Conservation (phyloP, 2,329 filamentous ascomycete genomes). For the Ophidiomyces ophidiicola region DNA sequence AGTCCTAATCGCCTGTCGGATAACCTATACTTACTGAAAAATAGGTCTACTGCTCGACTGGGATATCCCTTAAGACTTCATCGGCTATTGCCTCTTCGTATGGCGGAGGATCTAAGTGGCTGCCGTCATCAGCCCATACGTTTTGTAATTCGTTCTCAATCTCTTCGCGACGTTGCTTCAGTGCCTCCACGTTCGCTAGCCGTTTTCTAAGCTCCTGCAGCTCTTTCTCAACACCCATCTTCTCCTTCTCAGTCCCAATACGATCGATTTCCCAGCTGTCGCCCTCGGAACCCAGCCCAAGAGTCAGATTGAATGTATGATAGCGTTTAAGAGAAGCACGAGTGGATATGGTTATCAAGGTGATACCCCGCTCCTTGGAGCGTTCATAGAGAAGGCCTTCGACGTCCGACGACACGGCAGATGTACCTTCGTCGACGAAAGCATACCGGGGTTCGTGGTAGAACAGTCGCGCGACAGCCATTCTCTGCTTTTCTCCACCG, state of each 20-base stretch:
- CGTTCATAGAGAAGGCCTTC: conserved; percentile 88
- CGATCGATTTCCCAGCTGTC: conserved; percentile 85
- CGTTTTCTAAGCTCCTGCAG: conserved; percentile 70
- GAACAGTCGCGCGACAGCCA: conserved; percentile 77
- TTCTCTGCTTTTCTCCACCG: conserved; percentile 91
- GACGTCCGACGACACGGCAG: conserved; percentile 85
- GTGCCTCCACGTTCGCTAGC: conserved; percentile 67
- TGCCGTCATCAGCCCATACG: conserved; percentile 45
- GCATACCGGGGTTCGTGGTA: conserved; percentile 94
- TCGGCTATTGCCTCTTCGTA: conserved; percentile 17
- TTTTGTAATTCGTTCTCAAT: conserved; percentile 69
- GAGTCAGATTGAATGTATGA: conserved; percentile 77
- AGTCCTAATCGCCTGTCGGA: neutral
- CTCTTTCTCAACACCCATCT: conserved; percentile 85
- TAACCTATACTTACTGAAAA: neutral
- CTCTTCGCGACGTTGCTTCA: conserved; percentile 64
- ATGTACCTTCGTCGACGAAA: conserved; percentile 91
- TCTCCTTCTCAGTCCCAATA: conserved; percentile 87
- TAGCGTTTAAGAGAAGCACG: conserved; percentile 91
- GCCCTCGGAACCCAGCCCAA: conserved; percentile 69
- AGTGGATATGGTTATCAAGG: conserved; percentile 89
- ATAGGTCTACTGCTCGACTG: neutral
- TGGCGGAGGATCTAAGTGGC: conserved; percentile 29
- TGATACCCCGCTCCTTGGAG: conserved; percentile 87
- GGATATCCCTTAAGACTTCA: conserved; percentile 2